Evolutionary conservation across 352 stramenopile genomes (phyloP).

Genomic region (Phytophthora hybrid): DNA sequence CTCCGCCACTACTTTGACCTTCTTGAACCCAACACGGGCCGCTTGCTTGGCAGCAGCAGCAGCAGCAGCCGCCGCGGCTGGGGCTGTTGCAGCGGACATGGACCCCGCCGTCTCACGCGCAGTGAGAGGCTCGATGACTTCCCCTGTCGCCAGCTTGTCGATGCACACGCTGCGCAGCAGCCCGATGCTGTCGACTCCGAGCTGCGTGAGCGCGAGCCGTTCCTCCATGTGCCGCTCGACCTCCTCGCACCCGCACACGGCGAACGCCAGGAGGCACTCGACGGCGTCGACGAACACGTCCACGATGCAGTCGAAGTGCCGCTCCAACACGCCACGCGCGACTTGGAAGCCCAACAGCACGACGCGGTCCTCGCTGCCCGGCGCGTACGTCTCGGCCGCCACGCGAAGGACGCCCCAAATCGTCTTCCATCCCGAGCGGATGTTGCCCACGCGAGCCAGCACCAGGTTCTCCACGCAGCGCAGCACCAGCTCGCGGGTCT

Average conservation of each 20-base stretch:
- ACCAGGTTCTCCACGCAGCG: constrained; percentile 94
- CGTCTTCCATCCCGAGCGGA: constrained; percentile 94
- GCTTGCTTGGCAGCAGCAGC: constrained; percentile 43
- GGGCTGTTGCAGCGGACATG: constrained; percentile 16
- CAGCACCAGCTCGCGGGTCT: constrained; percentile 93
- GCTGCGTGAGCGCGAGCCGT: constrained; percentile 64
- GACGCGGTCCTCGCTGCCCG: constrained; percentile 80
- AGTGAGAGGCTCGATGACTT: constrained; percentile 70
- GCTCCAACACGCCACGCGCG: constrained; percentile 84
- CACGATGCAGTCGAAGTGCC: constrained; percentile 76
- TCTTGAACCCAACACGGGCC: constrained; percentile 66
- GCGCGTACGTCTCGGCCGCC: constrained; percentile 85
- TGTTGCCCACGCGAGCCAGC: constrained; percentile 83
- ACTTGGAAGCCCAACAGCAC: constrained; percentile 89
- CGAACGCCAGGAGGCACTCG: constrained; percentile 83
- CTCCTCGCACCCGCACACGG: constrained; percentile 76
- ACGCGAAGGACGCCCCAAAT: constrained; percentile 94
- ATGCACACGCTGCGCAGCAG: constrained; percentile 77
- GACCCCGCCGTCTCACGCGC: constrained; percentile 31
- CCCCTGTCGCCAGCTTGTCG: constrained; percentile 72
- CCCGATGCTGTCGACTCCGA: constrained; percentile 76
- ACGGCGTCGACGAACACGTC: constrained; percentile 86
- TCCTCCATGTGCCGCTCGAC: constrained; percentile 60
- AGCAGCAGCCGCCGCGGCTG: constrained; percentile 14
- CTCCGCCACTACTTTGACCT: constrained; percentile 51